Evolutionary conservation across 2,329 filamentous ascomycete genomes (phyloP).

Genomic region (Fusarium hainanense): DNA sequence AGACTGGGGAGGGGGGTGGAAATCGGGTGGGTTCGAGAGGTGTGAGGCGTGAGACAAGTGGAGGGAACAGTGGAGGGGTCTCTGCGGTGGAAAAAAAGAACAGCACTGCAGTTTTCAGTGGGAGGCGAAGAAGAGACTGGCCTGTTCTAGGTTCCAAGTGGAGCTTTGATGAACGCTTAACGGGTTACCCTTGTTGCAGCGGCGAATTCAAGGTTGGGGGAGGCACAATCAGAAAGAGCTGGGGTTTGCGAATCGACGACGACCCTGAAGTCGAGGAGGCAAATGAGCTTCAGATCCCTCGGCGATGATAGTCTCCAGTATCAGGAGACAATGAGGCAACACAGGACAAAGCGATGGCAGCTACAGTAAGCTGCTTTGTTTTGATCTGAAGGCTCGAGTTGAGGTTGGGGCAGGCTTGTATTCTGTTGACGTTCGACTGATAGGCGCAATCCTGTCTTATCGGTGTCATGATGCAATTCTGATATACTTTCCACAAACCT

Average conservation of each 20-base stretch:
- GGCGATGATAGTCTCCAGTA: background rate
- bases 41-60: constrained; percentile 42
- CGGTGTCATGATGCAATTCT: background rate
- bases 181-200: constrained; percentile 26
- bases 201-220: constrained; percentile 32
- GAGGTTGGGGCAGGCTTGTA: constrained; percentile 35
- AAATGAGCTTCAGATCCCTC: constrained; percentile 4
- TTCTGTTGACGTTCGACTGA: constrained; percentile 32
- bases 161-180: constrained; percentile 13
- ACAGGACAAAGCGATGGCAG: background rate
- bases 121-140: constrained; percentile 20
- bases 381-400: constrained; percentile 10
- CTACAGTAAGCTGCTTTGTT: constrained; percentile 4
- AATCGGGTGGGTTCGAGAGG: constrained; percentile 3
- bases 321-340: constrained; percentile 7
- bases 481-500: constrained; percentile 10
- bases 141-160: constrained; percentile 2
- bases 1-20: constrained; percentile 31
- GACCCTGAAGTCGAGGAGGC: constrained; percentile 10
- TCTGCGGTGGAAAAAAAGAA: constrained; percentile 20
- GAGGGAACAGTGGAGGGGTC: constrained; percentile 21
- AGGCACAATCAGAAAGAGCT: constrained; percentile 16
- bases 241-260: constrained; percentile 23
- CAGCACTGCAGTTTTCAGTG: constrained; percentile 15
- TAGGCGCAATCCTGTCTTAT: constrained; percentile 9